These are phyloP conservation scores for Xerocomus potaroensis DNA, from an alignment of 768 basidiomycete genomes.

Conservation along the genomic window DNA sequence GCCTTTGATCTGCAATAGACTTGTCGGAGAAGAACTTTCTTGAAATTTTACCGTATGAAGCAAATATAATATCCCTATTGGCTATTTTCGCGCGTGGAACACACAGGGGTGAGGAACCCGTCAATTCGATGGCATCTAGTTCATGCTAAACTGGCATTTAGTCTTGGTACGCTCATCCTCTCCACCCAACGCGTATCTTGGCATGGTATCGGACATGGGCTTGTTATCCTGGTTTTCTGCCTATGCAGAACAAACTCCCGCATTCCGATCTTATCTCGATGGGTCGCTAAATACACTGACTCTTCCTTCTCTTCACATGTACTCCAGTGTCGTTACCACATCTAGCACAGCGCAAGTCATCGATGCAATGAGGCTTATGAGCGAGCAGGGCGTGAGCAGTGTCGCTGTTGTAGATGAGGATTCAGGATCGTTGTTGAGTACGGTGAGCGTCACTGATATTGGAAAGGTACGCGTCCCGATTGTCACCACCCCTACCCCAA, in stretches of 20 bases:
- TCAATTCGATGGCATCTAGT: not conserved
- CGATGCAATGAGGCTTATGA: conserved; percentile 84
- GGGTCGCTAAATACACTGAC: conserved; percentile 53
- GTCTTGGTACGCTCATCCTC: conserved; percentile 53
- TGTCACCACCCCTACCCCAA: not conserved
- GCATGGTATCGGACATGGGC: conserved; percentile 71
- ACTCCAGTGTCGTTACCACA: conserved; percentile 58
- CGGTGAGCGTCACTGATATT: conserved; percentile 79
- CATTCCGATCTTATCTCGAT: conserved; percentile 38
- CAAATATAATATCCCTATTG: conserved; percentile 59
- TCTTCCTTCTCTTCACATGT: conserved; percentile 63
- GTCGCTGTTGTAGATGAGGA: conserved; percentile 73
- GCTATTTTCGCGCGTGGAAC: conserved; percentile 64
- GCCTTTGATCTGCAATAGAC: conserved; percentile 40
- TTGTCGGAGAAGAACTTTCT: conserved; percentile 84
- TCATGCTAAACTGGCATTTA: conserved; percentile 21
- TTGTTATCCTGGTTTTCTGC: conserved; percentile 66
- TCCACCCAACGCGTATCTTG: conserved; percentile 48
- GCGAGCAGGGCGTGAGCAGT: conserved; percentile 80
- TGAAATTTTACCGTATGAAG: conserved; percentile 56
- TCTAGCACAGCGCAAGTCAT: conserved; percentile 59
- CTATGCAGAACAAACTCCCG: conserved; percentile 42
- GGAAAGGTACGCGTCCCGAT: conserved; percentile 52
- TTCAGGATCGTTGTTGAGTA: conserved; percentile 58
- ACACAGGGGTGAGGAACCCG: conserved; percentile 54